Evolutionary conservation across 805 yeast genomes (phyloP).

Genomic region (Komagataella phaffii): DNA sequence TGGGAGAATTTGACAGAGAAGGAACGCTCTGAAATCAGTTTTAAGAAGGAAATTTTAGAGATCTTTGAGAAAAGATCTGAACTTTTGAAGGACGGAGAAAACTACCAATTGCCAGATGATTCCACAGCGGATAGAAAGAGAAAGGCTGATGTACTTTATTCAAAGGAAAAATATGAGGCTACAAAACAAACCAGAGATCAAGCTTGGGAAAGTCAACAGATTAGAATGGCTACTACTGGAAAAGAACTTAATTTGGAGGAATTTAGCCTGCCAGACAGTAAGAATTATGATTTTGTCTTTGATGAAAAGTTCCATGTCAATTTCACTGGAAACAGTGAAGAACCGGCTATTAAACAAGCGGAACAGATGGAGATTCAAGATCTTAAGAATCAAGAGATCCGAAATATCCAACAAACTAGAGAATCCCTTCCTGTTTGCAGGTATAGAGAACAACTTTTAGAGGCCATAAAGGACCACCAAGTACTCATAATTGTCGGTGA

Average conservation of each 20-base stretch:
- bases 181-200: slow-evolving; percentile 6
- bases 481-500: slow-evolving; percentile 84
- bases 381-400: slow-evolving; percentile 11
- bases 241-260: not conserved
- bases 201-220: slow-evolving; percentile 43
- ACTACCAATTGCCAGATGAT: slow-evolving; percentile 45
- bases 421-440: slow-evolving; percentile 64
- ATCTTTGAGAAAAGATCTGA: slow-evolving; percentile 26
- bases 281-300: slow-evolving; percentile 61
- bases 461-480: slow-evolving; percentile 49
- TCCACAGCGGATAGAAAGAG: slow-evolving; percentile 41
- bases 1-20: slow-evolving; percentile 34
- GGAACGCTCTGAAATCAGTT: slow-evolving; percentile 37
- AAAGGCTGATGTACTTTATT: slow-evolving; percentile 35
- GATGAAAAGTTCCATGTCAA: slow-evolving; percentile 51
- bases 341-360: slow-evolving; percentile 17
- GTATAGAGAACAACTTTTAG: slow-evolving; percentile 45
- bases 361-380: slow-evolving; percentile 22
- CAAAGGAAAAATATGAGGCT: slow-evolving; percentile 17
- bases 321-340: slow-evolving; percentile 29
- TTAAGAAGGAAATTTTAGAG: slow-evolving; percentile 35
- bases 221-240: not conserved
- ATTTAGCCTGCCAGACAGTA: slow-evolving; percentile 20
- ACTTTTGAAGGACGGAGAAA: slow-evolving; percentile 20
- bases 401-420: slow-evolving; percentile 34